Evolutionary conservation across 2,329 filamentous ascomycete species (phyloP).

Genomic region (Xylariaceae sp.): DNA sequence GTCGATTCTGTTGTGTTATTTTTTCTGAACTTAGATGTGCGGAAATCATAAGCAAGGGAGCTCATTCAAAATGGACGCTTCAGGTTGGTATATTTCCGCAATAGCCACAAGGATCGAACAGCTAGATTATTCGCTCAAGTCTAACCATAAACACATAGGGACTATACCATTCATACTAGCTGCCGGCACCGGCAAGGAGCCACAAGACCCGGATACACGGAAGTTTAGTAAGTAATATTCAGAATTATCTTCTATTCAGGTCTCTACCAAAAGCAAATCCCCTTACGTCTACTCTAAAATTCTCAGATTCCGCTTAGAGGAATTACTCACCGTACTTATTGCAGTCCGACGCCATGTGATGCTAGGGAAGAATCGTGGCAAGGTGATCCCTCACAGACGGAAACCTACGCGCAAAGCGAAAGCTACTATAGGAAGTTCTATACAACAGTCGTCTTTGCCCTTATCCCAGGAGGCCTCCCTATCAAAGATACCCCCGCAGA

Average conservation of each 20-base stretch:
- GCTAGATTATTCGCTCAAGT: too few relatives aligned
- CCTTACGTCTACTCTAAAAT: not conserved
- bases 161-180: not conserved
- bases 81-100: too few relatives aligned
- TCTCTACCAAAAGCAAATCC: too few relatives aligned
- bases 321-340: not conserved
- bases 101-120: too few relatives aligned
- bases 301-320: not conserved
- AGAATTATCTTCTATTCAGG: too few relatives aligned
- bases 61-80: too few relatives aligned
- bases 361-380: constrained; percentile 2
- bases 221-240: not conserved
- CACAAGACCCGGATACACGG: not conserved
- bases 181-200: not conserved
- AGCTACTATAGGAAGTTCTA: not conserved
- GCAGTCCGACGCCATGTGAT: constrained; percentile 1
- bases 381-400: not conserved
- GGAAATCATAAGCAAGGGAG: too few relatives aligned
- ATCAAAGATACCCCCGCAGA: not conserved
- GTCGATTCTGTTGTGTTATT: not conserved
- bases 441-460: not conserved
- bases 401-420: not conserved
- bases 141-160: not conserved
- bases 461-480: not conserved
- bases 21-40: not conserved